These are phyloP conservation scores for Aspergillus pseudonomiae DNA, from an alignment of 2,329 filamentous ascomycete genomes.

Conservation along the genomic window DNA sequence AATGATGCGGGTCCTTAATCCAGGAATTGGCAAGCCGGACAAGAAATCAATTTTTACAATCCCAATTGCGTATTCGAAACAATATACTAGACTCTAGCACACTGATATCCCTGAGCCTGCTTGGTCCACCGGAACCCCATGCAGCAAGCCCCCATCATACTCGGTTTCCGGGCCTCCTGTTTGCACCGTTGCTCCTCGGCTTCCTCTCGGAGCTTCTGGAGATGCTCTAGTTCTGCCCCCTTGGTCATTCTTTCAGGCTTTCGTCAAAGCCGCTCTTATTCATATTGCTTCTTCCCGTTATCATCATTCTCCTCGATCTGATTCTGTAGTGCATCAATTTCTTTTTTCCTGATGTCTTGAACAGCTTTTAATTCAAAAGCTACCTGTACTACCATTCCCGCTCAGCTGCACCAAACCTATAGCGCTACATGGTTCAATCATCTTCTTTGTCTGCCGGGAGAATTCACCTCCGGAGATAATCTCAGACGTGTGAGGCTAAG, in stretches of 20 bases:
- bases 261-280: background rate
- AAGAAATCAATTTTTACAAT: background rate
- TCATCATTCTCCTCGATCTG: background rate
- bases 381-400: background rate
- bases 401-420: constrained; percentile 11
- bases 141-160: constrained; percentile 58
- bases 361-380: background rate
- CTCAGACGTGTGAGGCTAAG: no score
- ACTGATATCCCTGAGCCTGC: constrained; percentile 61
- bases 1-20: background rate
- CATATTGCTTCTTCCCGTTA: background rate
- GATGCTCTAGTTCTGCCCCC: constrained; percentile 37
- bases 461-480: no score
- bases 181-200: constrained; percentile 42
- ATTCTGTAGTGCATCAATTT: fast-evolving
- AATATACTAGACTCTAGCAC: constrained; percentile 64
- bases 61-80: constrained; percentile 41
- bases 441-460: no score
- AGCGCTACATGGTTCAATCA: constrained; percentile 14
- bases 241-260: constrained; percentile 33
- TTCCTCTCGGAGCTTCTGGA: constrained; percentile 34
- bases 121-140: constrained; percentile 65
- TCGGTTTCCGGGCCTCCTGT: constrained; percentile 48
- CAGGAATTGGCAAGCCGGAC: background rate
- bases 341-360: background rate